Base-by-base conservation (phyloP, 805 yeast genomes). In the Torulaspora quercuum region DNA sequence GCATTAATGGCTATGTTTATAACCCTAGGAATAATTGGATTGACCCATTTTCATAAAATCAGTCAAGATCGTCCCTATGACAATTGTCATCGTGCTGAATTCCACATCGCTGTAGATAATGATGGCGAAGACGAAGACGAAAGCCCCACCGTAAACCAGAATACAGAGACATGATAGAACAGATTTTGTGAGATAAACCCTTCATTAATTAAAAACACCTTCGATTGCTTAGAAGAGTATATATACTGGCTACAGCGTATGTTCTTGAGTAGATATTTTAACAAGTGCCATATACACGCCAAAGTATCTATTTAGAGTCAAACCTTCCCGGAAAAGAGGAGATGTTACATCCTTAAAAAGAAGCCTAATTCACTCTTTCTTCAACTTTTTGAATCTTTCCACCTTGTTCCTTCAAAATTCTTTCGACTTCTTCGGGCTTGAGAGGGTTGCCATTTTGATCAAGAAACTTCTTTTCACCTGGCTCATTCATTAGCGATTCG, bases 381-480 rank as follows among this genome's bases (percentile, higher is more conserved):
- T 42, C 41, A 33, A 47, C 44, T 29, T 46, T 45, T 5, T 39
- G 15, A 30, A 48, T 44, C 17, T 41, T 35, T 19, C 52, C 59
- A 36, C 59, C 59, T n/a, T 53, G 50, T 34, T 56, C 48, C 12
- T 52, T 42, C 18, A 59, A 35, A 11, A 57, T 28, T 19, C 36
- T 44, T 35, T 50, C 52, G n/a, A 55, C 66, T 29, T 48, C 53
- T 20, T 54, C 63, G n/a, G 54, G 50, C 30, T 57, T 58, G 30
- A 67, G 31, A 25, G 50, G 52, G 36, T 67, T 64, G 28, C 72
- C 72, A 30, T 59, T 38, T 35, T 56, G 59, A 37, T 65, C 72
- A 15, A 61, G 50, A 41, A 65, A 67, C 25, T 57, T 61, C 27
- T 55, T 55, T 10, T 43, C 42, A 14, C 56, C 57, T 17, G 57